Percentiles rank a stretch among this genome's conserved stretches.
Evolutionary conservation across 2,329 filamentous ascomycete genomes (phyloP).

Genomic region (Clonostachys sp.): DNA sequence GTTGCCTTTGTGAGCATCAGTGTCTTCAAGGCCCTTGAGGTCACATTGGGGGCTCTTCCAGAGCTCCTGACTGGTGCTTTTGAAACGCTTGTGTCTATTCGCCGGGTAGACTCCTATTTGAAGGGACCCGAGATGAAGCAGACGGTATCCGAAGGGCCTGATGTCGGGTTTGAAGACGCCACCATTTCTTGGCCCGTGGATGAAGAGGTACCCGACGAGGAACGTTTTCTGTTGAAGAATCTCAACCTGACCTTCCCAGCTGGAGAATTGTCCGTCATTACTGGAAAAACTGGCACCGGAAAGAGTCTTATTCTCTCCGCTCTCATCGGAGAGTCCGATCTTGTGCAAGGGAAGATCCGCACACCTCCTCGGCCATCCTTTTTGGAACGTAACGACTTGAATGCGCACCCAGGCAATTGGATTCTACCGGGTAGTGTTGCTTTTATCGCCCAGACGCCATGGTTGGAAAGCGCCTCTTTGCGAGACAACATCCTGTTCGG

Average conservation of each 20-base stretch:
- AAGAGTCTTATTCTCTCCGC: constrained; percentile 73
- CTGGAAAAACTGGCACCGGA: constrained; percentile 72
- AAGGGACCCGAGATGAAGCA: constrained; percentile 58
- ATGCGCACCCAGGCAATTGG: constrained; percentile 63
- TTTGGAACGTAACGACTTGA: constrained; percentile 52
- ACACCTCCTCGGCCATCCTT: constrained; percentile 45
- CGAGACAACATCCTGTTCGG: constrained; percentile 77
- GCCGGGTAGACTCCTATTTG: constrained; percentile 69
- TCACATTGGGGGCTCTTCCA: constrained; percentile 65
- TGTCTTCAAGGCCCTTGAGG: constrained; percentile 70
- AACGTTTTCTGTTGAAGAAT: constrained; percentile 61
- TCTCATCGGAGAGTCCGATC: constrained; percentile 70
- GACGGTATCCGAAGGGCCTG: constrained; percentile 48
- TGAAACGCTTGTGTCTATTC: constrained; percentile 69
- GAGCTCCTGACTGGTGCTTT: constrained; percentile 67
- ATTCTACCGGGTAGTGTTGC: constrained; percentile 65
- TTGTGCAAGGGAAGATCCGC: constrained; percentile 58
- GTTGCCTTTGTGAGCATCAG: constrained; percentile 76
- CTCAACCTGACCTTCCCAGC: constrained; percentile 63
- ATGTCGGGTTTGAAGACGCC: constrained; percentile 62
- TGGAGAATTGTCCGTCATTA: constrained; percentile 68
- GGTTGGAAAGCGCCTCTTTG: constrained; percentile 80
- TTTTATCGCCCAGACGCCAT: constrained; percentile 75
- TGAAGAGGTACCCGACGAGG: constrained; percentile 51
- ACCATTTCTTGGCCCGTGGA: constrained; percentile 73